Percentiles rank a stretch among this genome's conserved stretches.
Conservation (phyloP, 2,329 filamentous ascomycete genomes). For the Hypoxylon sp. region DNA sequence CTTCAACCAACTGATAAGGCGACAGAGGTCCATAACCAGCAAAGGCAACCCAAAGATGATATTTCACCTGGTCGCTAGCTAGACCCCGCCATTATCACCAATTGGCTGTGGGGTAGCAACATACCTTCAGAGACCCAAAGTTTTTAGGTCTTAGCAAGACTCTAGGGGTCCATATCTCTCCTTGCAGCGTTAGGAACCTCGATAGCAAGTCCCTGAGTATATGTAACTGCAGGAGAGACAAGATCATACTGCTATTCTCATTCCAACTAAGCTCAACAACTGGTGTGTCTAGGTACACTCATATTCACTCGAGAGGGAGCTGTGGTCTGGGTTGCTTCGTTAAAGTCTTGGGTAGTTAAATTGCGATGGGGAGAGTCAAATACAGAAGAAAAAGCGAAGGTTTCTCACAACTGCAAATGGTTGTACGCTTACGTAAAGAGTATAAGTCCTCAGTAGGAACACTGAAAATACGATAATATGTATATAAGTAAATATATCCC, state of each 20-base stretch:
- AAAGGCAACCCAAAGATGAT: conserved; percentile 14
- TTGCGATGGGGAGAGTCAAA: background rate
- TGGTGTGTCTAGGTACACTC: background rate
- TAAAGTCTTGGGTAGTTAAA: background rate
- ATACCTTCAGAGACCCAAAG: background rate
- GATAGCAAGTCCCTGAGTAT: background rate
- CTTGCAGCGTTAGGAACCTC: background rate
- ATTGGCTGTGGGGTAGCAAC: background rate
- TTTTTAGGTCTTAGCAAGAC: background rate
- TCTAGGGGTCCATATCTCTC: background rate
- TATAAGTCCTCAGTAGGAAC: too few species aligned
- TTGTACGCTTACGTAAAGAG: background rate
- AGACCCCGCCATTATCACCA: background rate
- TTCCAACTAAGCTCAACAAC: background rate
- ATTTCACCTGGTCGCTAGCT: conserved; percentile 28
- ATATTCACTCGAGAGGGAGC: background rate
- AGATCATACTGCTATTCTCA: background rate
- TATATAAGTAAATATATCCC: too few species aligned
- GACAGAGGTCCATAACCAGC: conserved; percentile 19
- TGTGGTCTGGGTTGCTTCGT: background rate
- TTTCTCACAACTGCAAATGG: background rate
- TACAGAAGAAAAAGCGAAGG: background rate
- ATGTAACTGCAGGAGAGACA: background rate
- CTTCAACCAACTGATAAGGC: conserved; percentile 20
- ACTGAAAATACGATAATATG: too few species aligned